Conservation (phyloP, 2,329 filamentous ascomycete species). For the Phialemoniopsis sp. region DNA sequence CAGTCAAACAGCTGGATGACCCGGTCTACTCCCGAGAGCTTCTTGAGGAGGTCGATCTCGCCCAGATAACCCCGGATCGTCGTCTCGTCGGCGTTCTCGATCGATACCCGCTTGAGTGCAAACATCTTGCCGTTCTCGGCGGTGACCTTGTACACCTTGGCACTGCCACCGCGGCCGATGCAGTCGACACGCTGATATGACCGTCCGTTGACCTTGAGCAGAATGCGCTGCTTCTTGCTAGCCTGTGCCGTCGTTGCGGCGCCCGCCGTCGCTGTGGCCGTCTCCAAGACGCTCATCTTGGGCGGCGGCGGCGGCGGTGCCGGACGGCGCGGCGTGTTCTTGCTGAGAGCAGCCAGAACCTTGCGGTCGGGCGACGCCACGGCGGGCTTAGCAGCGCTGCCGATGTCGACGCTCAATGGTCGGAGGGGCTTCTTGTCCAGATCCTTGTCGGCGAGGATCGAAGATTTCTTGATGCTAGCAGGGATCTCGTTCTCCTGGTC, state of each 20-base stretch:
- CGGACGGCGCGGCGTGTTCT: constrained; percentile 71
- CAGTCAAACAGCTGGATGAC: constrained; percentile 90
- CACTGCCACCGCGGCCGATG: constrained; percentile 87
- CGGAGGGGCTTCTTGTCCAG: constrained; percentile 47
- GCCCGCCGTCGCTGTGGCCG: constrained; percentile 79
- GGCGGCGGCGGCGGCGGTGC: constrained; percentile 79
- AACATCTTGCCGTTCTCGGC: constrained; percentile 96
- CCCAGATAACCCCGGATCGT: constrained; percentile 87
- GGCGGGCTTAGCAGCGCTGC: constrained; percentile 21
- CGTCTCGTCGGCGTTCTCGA: constrained; percentile 82
- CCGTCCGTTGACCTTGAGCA: constrained; percentile 86
- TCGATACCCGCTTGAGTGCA: constrained; percentile 85
- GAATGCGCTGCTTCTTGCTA: constrained; percentile 68
- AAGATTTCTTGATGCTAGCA: constrained; percentile 59
- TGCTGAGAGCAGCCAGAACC: constrained; percentile 47
- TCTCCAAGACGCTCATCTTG: constrained; percentile 95
- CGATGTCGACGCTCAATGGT: constrained; percentile 41
- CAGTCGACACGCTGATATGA: constrained; percentile 86
- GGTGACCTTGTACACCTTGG: constrained; percentile 93
- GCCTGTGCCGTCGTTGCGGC: constrained; percentile 70
- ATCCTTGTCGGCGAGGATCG: constrained; percentile 50
- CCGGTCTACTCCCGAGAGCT: constrained; percentile 77
- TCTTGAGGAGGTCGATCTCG: constrained; percentile 87
- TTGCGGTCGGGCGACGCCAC: constrained; percentile 51
- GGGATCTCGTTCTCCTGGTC: constrained; percentile 86